Evolutionary conservation across 2,329 filamentous ascomycete genomes (phyloP), one percentile per base, ranked within the genome.

Genomic region (Balansia obtecta): DNA sequence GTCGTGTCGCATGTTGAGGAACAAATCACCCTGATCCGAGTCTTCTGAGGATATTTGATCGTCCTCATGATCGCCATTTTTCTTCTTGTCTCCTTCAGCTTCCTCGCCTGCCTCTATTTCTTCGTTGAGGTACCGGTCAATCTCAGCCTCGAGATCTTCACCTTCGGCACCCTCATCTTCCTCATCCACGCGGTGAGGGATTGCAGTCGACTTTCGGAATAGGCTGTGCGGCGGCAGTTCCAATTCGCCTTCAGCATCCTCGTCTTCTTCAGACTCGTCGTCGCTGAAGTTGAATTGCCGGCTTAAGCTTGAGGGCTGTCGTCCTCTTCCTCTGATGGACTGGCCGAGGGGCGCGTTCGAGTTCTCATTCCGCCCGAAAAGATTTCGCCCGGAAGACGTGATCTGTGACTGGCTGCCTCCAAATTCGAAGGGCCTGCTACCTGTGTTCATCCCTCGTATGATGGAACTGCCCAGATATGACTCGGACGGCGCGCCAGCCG

Each of bases 381-480:
- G 60, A 30, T 59, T 71, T 53, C 62, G 65, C 12, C 60, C 63
- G 10, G 65, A 55, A 30, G 58, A 60, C 33, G 39, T 15, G 43
- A 30, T 49, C 58, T 55, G 54, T 50, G 55, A 53, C 62, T 47
- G 64, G 32, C 45, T 48, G 52, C 58, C 59, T n/a, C 68, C 67
- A 50, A 72, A 72, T 52, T 59, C 67, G 16, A 64, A 62, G 0
- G 71, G 58, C 45, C 70, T 73, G 15, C 64, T 63, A 16, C 64
- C 63, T 34, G 63, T 63, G 38, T 64, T 63, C 57, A 66, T 65
- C 42, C 65, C 70, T 45, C 68, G 69, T 65, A 75, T 66, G 49
- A 78, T 70, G 38, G 76, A 79, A 63, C 75, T 78, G 50, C 75
- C 72, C 38, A 80, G 63, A 57, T 70, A 79, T 12, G 74, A 74